phyloP scores from a whole-genome alignment of 1,139 yeast genomes.

The Suhomyces taliae region DNA sequence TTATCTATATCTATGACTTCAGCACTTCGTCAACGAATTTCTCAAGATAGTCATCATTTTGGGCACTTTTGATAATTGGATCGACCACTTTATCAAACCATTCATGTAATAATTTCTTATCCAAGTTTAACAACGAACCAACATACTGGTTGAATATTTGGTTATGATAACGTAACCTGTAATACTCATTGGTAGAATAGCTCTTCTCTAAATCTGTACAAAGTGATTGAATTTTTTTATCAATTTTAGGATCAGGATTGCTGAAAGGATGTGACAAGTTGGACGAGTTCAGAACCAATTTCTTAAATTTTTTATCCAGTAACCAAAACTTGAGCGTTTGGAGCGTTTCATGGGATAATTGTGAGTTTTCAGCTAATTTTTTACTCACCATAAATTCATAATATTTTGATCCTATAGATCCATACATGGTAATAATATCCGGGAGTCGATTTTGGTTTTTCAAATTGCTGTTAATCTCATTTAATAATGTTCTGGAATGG shows the following conservation, averaged over 20 bases:
- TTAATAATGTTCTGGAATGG: conserved; percentile 18
- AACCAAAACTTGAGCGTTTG: conserved; percentile 10
- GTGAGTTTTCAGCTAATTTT: conserved; percentile 5
- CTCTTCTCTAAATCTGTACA: conserved; percentile 4
- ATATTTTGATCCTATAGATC: conserved; percentile 19
- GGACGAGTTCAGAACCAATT: conserved; percentile 13
- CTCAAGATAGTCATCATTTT: neutral
- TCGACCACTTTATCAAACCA: conserved; percentile 20
- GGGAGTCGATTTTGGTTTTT: conserved; percentile 11
- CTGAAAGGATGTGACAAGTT: conserved; percentile 3
- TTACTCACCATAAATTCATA: conserved; percentile 15
- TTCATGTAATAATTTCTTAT: conserved; percentile 11
- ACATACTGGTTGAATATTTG: conserved; percentile 25
- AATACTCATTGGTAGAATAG: conserved; percentile 16
- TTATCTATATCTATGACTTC: neutral
- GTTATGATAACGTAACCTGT: conserved; percentile 15
- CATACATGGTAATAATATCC: conserved; percentile 15
- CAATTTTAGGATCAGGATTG: neutral
- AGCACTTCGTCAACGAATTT: neutral
- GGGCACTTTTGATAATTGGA: conserved; percentile 1
- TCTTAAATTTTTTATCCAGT: conserved; percentile 20
- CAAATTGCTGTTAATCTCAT: conserved; percentile 2
- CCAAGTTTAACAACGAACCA: conserved; percentile 17
- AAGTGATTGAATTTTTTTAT: conserved; percentile 9
- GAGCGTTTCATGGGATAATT: neutral